Percentiles rank a stretch among this genome's conserved stretches.
Evolutionary conservation across 345 rosid species (phyloP).

Genomic region (Eucalyptus sideroxylon): DNA sequence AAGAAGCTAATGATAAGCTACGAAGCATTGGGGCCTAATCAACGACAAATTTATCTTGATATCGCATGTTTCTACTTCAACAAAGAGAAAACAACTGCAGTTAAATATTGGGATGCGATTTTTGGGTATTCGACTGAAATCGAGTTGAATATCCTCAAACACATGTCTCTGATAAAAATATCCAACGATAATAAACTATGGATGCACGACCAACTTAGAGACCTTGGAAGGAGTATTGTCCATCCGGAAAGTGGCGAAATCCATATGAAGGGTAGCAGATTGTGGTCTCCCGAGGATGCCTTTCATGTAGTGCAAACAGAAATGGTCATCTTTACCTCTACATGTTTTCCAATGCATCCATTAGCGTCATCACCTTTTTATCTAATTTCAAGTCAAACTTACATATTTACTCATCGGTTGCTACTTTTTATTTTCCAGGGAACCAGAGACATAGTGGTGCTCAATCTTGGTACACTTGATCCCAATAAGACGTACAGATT

Average conservation of each 20-base stretch:
- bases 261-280: neutral
- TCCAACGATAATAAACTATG: neutral
- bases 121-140: neutral
- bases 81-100: neutral
- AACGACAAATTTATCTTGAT: too few species aligned
- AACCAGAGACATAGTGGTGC: too few species aligned
- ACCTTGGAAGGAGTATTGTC: neutral
- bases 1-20: too few species aligned
- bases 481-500: rapidly evolving
- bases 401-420: too few species aligned
- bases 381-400: too few species aligned
- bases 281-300: neutral
- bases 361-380: too few species aligned
- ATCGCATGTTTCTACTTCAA: neutral
- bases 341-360: too few species aligned
- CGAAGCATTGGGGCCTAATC: too few species aligned
- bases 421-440: too few species aligned
- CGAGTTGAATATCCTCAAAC: neutral
- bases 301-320: neutral
- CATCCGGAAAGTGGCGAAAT: neutral
- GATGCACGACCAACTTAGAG: neutral
- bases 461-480: too few species aligned
- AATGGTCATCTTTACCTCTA: neutral
- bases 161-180: neutral
- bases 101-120: neutral